Base-by-base conservation (phyloP, 495 filamentous ascomycete species). In the Immersiella caudata region DNA sequence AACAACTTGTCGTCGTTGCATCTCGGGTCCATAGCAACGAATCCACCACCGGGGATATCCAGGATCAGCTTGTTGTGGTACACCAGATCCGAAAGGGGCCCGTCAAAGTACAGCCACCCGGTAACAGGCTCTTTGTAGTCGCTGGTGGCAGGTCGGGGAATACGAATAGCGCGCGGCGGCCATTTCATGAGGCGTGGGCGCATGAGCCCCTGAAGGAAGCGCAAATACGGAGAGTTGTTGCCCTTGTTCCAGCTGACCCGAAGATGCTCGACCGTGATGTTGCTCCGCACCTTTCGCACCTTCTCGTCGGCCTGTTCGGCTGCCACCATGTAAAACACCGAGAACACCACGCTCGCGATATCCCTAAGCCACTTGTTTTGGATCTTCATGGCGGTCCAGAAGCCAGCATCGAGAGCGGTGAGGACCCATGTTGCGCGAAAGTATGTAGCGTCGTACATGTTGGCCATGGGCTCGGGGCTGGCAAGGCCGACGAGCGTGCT, bases 381-480 rank as follows among this genome's bases (percentile, higher is more conserved):
- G 60, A 99, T 91, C 63, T 88, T 90, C 95, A 99, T 99, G 6
- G 95, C 96, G 0, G 93, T 96, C 95, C 95, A 99, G 77, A 97
- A 99, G 0, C 95, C 95, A 11, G 95, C 95, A 75, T 99, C 95
- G 65, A 99, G 77, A 0, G 93, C 95, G 0, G 95, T 99, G 49
- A 94, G 90, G 24, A 97, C 87, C 95, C 94, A 98, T 81, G 95
- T 98, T 73, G 95, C 96, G 57, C 96, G 89, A 79, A 97, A 99
- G 80, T 96, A 99, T n/a, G 91, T 89, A 55, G 93, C 84, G 55
- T 90, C 92, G 79, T 99, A 99, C 71, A 98, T 89, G 75, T 97
- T 97, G 60, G 93, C 91, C 70, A 99, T 82, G 22, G 95, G 95
- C 66, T 99, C 95, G 16, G 95, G 95, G 68, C 89, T 91, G 72